phyloP scores from a whole-genome alignment of 495 filamentous ascomycete species.

The Cudoniella acicularis region DNA sequence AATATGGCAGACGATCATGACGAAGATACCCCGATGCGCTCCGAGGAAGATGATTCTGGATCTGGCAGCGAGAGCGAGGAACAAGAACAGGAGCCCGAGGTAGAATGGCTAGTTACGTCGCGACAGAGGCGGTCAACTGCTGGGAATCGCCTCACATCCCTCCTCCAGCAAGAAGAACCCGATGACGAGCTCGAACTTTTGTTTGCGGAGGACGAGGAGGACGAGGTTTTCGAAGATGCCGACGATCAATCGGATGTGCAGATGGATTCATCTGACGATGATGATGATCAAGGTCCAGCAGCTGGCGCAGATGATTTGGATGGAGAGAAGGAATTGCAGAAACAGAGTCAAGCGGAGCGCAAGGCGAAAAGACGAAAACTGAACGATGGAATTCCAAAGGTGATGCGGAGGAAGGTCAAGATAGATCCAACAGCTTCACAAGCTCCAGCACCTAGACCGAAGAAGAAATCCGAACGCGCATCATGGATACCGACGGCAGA shows the following conservation, averaged over 20 bases:
- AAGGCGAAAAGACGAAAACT: slow-evolving; percentile 72
- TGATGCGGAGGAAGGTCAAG: slow-evolving; percentile 53
- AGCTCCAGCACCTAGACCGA: slow-evolving; percentile 56
- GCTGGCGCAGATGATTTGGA: slow-evolving; percentile 65
- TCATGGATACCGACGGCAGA: slow-evolving; percentile 82
- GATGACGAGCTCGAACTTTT: slow-evolving; percentile 74
- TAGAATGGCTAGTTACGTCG: slow-evolving; percentile 75
- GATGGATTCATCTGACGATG: slow-evolving; percentile 79
- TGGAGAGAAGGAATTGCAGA: slow-evolving; percentile 61
- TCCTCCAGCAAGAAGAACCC: slow-evolving; percentile 61
- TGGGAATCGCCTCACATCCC: slow-evolving; percentile 75
- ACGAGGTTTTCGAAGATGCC: slow-evolving; percentile 71
- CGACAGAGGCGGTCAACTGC: slow-evolving; percentile 81
- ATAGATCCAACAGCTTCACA: slow-evolving; percentile 37
- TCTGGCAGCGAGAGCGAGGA: slow-evolving; percentile 20
- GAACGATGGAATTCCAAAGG: slow-evolving; percentile 51
- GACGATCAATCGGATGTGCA: slow-evolving; percentile 68
- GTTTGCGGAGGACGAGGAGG: slow-evolving; percentile 83
- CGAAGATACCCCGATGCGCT: slow-evolving; percentile 20
- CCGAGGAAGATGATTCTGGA: slow-evolving; percentile 4
- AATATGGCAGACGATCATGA: slow-evolving; percentile 9
- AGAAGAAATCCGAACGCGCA: slow-evolving; percentile 89
- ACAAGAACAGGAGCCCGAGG: slow-evolving; percentile 22
- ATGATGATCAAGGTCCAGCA: slow-evolving; percentile 69
- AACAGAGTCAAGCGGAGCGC: slow-evolving; percentile 50